Evolutionary conservation across 2,329 filamentous ascomycete genomes (phyloP).

Genomic region (Neurospora sp.): DNA sequence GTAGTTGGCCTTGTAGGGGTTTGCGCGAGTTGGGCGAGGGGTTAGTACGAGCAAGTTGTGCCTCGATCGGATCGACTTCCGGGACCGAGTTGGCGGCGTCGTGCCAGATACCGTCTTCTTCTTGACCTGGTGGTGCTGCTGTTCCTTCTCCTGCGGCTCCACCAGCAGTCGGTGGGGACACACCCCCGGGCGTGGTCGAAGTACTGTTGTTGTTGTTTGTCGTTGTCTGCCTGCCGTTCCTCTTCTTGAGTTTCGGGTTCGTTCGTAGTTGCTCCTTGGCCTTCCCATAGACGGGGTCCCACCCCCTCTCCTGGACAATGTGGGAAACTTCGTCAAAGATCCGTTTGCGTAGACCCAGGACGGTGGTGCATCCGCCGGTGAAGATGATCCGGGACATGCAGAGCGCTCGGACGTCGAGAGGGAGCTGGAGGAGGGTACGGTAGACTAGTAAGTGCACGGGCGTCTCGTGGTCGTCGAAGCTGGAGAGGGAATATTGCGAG

Average conservation of each 20-base stretch:
- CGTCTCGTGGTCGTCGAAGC: conserved; percentile 80
- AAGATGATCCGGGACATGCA: conserved; percentile 89
- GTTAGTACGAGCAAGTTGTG: conserved; percentile 35
- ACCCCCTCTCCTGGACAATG: conserved; percentile 60
- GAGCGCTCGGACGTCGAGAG: conserved; percentile 69
- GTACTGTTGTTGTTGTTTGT: neutral
- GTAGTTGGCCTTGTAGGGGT: conserved; percentile 42
- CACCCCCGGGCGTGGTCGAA: neutral
- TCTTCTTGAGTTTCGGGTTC: conserved; percentile 33
- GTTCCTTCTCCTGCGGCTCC: conserved; percentile 3
- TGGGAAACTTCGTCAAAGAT: conserved; percentile 64
- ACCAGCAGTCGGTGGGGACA: neutral
- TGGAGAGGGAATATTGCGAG: conserved; percentile 35
- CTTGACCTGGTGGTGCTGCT: conserved; percentile 15
- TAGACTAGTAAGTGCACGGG: conserved; percentile 71
- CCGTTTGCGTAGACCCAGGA: conserved; percentile 70
- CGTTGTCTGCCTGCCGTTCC: conserved; percentile 17
- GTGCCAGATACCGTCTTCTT: conserved; percentile 26
- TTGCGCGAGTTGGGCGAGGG: neutral
- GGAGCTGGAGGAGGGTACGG: conserved; percentile 61
- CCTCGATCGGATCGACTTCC: conserved; percentile 48
- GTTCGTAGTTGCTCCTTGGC: conserved; percentile 46
- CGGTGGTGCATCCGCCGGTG: conserved; percentile 67
- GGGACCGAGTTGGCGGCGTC: conserved; percentile 35
- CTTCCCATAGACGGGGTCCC: conserved; percentile 67